Evolutionary conservation across 306 rosid species (phyloP).

Genomic region (Albizia julibrissin): DNA sequence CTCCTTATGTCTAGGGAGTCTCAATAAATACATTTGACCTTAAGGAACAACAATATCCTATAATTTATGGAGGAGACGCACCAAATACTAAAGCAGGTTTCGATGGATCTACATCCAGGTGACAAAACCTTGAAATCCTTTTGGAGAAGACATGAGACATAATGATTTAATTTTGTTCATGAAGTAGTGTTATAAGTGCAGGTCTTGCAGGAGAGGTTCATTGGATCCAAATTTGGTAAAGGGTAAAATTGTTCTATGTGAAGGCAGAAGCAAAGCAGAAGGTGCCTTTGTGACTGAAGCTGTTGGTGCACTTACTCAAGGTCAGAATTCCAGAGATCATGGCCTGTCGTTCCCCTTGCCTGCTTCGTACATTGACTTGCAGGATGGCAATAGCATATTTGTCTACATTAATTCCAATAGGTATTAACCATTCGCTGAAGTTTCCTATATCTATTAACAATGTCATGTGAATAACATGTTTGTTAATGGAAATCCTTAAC

Average conservation of each 20-base stretch:
- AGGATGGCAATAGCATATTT: neutral
- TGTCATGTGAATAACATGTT: neutral
- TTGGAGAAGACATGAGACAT: neutral
- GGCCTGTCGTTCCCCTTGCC: conserved; percentile 14
- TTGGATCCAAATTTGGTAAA: conserved; percentile 31
- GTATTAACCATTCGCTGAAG: neutral
- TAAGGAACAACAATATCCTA: neutral
- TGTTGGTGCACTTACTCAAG: conserved; percentile 32
- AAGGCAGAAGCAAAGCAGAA: neutral
- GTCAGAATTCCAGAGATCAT: neutral
- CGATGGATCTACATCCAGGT: conserved; percentile 26
- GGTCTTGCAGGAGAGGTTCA: neutral
- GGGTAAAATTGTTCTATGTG: conserved; percentile 52
- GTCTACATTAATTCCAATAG: conserved; percentile 34
- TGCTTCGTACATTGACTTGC: conserved; percentile 29
- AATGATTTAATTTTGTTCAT: neutral
- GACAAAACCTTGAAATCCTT: neutral
- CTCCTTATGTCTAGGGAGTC: conserved; percentile 18
- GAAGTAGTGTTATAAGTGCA: neutral
- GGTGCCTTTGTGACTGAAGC: conserved; percentile 16
- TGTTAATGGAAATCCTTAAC: neutral
- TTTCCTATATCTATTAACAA: neutral
- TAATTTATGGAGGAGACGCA: conserved; percentile 33
- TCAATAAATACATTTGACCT: conserved; percentile 30
- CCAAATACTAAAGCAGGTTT: neutral